Conservation (phyloP, 225 moss, liverwort and hornwort genomes). For the Pleurozium schreberi region DNA sequence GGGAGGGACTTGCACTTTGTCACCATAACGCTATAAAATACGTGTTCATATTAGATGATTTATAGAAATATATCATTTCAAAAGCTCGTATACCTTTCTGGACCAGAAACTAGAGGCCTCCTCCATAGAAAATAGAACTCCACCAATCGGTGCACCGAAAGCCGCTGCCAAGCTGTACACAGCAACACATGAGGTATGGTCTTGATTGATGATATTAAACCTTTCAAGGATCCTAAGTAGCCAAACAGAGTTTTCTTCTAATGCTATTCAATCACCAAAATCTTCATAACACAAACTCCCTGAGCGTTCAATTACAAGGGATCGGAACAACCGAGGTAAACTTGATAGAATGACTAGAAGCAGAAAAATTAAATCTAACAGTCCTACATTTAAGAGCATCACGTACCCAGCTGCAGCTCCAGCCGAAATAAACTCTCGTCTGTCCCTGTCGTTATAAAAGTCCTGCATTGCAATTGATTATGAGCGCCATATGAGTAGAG, state of each 20-base stretch:
- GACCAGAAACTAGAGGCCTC: constrained; percentile 97
- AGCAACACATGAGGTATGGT: background rate
- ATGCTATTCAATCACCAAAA: background rate
- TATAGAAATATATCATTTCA: background rate
- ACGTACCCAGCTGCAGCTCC: constrained; percentile 82
- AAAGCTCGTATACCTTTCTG: constrained; percentile 45
- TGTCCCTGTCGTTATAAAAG: constrained; percentile 80
- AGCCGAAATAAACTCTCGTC: constrained; percentile 87
- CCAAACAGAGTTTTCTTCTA: background rate
- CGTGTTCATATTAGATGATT: background rate
- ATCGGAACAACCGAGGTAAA: background rate
- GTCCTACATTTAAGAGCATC: background rate
- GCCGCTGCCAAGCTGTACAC: constrained; percentile 68
- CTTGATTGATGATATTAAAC: background rate
- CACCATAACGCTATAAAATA: background rate
- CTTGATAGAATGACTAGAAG: background rate
- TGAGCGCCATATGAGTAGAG: background rate
- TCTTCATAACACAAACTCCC: background rate
- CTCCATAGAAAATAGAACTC: constrained; percentile 79
- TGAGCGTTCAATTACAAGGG: background rate
- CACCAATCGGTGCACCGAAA: constrained; percentile 88
- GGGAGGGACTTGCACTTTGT: background rate
- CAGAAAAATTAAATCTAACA: background rate
- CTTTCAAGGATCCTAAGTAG: background rate
- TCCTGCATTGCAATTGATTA: constrained; percentile 30